These are phyloP conservation scores for Chaetomium globosum DNA, from an alignment of 2,329 filamentous ascomycete species.

Conservation along the genomic window DNA sequence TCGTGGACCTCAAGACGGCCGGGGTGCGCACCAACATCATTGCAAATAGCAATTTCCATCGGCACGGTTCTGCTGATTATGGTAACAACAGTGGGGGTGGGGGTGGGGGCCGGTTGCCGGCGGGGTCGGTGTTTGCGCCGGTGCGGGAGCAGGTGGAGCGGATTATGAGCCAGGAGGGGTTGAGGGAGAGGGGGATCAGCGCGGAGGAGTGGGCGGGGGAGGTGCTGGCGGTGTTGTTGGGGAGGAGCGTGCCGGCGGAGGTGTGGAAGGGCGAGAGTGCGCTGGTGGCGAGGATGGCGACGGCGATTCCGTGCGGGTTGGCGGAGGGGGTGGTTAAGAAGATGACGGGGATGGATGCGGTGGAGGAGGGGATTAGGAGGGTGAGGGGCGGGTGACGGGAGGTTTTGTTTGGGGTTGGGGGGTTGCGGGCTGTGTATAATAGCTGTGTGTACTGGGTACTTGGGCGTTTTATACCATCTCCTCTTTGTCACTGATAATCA, in stretches of 20 bases:
- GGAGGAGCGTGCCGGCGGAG: constrained; percentile 30
- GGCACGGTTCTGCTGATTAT: too few relatives aligned
- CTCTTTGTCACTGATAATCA: not conserved
- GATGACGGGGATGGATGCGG: constrained; percentile 34
- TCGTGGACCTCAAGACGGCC: constrained; percentile 42
- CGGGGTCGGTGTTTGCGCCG: constrained; percentile 35
- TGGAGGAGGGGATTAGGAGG: constrained; percentile 30
- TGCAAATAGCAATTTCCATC: constrained; percentile 30
- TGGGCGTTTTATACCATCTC: not conserved
- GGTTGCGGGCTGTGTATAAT: not conserved
- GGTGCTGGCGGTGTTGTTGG: constrained; percentile 31
- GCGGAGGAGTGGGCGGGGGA: constrained; percentile 35
- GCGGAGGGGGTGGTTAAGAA: constrained; percentile 34
- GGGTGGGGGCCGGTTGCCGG: constrained; percentile 32
- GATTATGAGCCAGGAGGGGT: constrained; percentile 34
- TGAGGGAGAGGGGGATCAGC: constrained; percentile 24
- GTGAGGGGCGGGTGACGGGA: not conserved
- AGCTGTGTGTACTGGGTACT: not conserved
- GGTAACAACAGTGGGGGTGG: not conserved
- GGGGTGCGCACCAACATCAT: constrained; percentile 42
- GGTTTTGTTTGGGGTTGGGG: not conserved
- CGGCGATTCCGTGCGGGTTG: constrained; percentile 31
- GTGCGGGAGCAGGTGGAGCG: constrained; percentile 34
- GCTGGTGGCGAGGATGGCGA: constrained; percentile 26
- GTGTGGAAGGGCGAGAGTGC: constrained; percentile 37